A percentile compares a stretch with the other conserved stretches of the same genome.
Evolutionary conservation across 306 rosid genomes (phyloP).

Genomic region (Prunus armeniaca): DNA sequence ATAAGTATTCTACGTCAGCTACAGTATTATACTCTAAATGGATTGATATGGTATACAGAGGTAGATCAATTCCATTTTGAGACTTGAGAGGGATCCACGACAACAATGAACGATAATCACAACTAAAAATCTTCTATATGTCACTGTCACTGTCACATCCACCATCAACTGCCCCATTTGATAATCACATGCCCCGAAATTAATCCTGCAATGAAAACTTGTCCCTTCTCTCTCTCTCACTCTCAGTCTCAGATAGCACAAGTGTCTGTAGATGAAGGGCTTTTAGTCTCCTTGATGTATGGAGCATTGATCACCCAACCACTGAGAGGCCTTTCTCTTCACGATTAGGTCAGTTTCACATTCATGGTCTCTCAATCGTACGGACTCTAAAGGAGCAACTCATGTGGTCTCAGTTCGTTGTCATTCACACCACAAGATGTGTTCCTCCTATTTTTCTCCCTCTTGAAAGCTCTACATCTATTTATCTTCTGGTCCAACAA

Average conservation of each 20-base stretch:
- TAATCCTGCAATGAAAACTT: background rate
- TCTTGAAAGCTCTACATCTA: background rate
- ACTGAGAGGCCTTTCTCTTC: background rate
- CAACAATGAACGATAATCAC: background rate
- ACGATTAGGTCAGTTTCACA: background rate
- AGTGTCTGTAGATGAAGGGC: background rate
- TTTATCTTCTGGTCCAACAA: background rate
- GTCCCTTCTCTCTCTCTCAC: too few relatives aligned
- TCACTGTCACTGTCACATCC: background rate
- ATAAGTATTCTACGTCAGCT: background rate
- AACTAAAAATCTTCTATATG: background rate
- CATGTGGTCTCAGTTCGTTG: background rate
- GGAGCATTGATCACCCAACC: background rate
- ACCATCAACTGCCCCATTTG: background rate
- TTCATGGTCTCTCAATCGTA: background rate
- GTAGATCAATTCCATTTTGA: background rate
- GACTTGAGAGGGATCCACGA: background rate
- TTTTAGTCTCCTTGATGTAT: background rate
- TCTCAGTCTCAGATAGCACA: background rate
- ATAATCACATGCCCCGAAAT: constrained; percentile 10
- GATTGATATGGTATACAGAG: background rate
- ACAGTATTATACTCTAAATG: background rate
- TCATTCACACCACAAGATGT: background rate
- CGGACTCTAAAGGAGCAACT: background rate
- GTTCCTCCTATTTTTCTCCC: background rate